Base-by-base conservation (phyloP, 1,139 yeast genomes). In the Suhomyces anneliseae region DNA sequence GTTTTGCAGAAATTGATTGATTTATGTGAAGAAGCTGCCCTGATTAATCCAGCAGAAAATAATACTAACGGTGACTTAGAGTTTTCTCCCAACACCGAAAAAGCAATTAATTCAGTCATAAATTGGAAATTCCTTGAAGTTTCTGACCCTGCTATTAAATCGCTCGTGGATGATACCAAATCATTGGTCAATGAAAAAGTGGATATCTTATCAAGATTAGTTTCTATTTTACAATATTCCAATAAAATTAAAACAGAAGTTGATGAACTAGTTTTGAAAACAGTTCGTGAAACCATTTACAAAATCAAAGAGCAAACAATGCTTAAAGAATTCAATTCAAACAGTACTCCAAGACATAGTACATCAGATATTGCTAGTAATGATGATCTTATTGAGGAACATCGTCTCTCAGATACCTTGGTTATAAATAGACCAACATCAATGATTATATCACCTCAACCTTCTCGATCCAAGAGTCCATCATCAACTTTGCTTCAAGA, bases 161-260 rank as follows among this genome's bases (percentile, higher is more conserved):
- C 81, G 15, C 67, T 90, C 27, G 78, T 87, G 3, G 82, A 77
- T 19, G 97, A 90, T 57, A 88, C 97, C 0, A 80, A 81, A 52
- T 62, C 59, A 1, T 62, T 87, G 34, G 83, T 87, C 1, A 72
- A 74, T 45, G 82, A 80, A 29, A 92, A 93, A 60, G 78, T 89
- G 2, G 90, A 86, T 45, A 79, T 90, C 0, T 76, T 90, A n/a
- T 72, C 83, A 15, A 73, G 98, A 55, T 73, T 89, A 53, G 86
- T 89, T 27, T 87, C 93, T 49, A 81, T 92, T 4, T 71, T 89
- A 48, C 83, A 86, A 49, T 90, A 87, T 60, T 82, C 89, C n/a
- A 87, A 87, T 53, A 84, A 84, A 56, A 82, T 93, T 40, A 87
- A 90, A 51, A 79, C 78, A 40, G 97, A 93, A 63, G 90, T 92